Base-by-base conservation (phyloP, 2,329 filamentous ascomycete species). In the Celoporthe dispersa region DNA sequence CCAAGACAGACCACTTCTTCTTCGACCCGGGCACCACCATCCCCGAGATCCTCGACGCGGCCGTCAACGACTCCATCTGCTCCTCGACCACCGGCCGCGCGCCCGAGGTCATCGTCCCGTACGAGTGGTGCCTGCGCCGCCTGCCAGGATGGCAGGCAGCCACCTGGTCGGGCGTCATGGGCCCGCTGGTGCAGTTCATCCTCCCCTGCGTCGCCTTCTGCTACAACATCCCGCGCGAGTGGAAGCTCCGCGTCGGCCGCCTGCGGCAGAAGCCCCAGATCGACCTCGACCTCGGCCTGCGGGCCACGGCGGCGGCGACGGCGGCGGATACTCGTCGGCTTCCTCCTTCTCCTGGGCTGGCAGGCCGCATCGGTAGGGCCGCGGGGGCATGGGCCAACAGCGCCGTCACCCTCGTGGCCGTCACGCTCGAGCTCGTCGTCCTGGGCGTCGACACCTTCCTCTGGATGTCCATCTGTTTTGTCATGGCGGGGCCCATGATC, bases 401-500 rank as follows among this genome's bases (percentile, higher is more conserved):
- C 12, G 14, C 14, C 62, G 16, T 51, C 39, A 28, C 14, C 25
- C 28, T 64, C 5, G 25, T 31, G 5, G 48, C n/a, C 11, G 28
- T 64, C 25, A 22, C 3, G 28, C 28, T 51, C 25, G 62, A 64
- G 25, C 62, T 64, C 14, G 12, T 72, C 9, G 69, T 78, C 25
- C 75, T 75, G 8, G 61, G 67, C 1, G 2, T 75, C 41, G 77
- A 78, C 64, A 77, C 76, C 2, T 44, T 78, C 8, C 44, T 76
- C 25, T 78, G 77, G 77, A 68, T 78, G 2, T 73, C 73, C 22
- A 73, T 75, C 14, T 76, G 75, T 33, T 77, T 78, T 28, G 75
- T 75, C 1, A 73, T 77, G 31, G 70, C 76, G 1, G 77, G 76
- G 8, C 77, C 77, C 0, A 79, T 78, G 75, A 75, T 78, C 25